Evolutionary conservation across 2,329 filamentous ascomycete species (phyloP).

Genomic region (Rugonectria rugulosa): DNA sequence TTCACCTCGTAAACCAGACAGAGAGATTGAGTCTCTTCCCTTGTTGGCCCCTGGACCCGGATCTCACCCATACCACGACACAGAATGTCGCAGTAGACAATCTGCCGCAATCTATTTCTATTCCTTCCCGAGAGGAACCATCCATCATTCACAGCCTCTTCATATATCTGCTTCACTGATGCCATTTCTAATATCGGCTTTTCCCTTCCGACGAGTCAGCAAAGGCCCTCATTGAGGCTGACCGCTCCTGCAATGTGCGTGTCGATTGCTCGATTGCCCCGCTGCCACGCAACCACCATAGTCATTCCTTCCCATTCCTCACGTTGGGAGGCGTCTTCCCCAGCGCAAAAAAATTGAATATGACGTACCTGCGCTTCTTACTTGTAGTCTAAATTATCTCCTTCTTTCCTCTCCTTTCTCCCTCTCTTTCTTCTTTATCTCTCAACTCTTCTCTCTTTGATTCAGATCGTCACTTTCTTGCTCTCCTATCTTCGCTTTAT

Average conservation of each 20-base stretch:
- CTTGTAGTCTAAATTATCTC: no score
- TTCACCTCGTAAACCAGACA: no score
- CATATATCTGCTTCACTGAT: conserved; percentile 4
- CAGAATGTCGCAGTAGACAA: no score
- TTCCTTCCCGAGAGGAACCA: not conserved
- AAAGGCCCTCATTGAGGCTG: not conserved
- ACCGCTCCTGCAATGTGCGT: conserved; percentile 10
- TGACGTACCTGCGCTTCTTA: no score
- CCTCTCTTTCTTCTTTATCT: not conserved
- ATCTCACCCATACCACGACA: no score
- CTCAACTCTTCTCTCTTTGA: not conserved
- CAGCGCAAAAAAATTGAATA: not conserved
- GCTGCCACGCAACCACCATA: conserved; percentile 15
- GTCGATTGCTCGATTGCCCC: conserved; percentile 14
- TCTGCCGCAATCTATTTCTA: no score
- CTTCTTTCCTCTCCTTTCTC: not conserved
- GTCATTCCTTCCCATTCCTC: not conserved
- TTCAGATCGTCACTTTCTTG: not conserved
- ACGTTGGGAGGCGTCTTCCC: not conserved
- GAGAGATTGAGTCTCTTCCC: no score
- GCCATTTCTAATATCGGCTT: not conserved
- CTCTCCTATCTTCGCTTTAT: not conserved
- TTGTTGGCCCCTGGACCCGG: no score
- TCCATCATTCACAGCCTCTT: not conserved
- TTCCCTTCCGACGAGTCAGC: not conserved